Conservation (phyloP, 2,329 filamentous ascomycete species). For the Cladophialophora exuberans region DNA sequence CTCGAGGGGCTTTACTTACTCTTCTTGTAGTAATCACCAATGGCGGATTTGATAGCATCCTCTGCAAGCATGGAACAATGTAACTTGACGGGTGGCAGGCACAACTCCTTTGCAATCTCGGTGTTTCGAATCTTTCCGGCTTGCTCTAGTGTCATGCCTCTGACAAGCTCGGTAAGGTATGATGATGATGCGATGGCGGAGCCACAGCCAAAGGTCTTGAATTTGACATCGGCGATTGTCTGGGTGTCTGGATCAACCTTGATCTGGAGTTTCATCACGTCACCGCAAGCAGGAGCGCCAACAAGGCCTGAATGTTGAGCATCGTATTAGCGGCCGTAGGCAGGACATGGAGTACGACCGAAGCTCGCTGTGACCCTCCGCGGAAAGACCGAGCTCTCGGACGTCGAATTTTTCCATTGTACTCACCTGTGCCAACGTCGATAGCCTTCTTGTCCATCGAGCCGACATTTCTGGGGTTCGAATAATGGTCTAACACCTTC, state of each 20-base stretch:
- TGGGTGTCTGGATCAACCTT: slow-evolving; percentile 85
- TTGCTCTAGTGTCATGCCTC: slow-evolving; percentile 95
- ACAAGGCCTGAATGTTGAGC: slow-evolving; percentile 68
- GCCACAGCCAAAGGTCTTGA: slow-evolving; percentile 97
- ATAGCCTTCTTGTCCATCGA: slow-evolving; percentile 76
- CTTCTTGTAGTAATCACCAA: slow-evolving; percentile 89
- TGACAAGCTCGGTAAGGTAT: slow-evolving; percentile 91
- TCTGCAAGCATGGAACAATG: slow-evolving; percentile 93
- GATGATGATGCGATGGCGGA: slow-evolving; percentile 92
- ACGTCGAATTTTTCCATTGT: not conserved
- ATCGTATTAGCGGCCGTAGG: slow-evolving; percentile 12
- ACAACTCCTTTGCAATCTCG: slow-evolving; percentile 96
- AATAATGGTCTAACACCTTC: slow-evolving; percentile 83
- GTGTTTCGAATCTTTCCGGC: slow-evolving; percentile 93
- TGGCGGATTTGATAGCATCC: slow-evolving; percentile 90
- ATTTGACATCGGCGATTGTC: slow-evolving; percentile 91
- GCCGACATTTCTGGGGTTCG: slow-evolving; percentile 75
- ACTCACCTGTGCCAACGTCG: slow-evolving; percentile 72
- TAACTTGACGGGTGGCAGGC: slow-evolving; percentile 83
- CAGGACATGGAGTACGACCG: not conserved
- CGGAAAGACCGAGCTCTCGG: slow-evolving; percentile 10
- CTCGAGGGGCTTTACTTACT: not conserved
- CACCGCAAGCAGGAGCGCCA: slow-evolving; percentile 85
- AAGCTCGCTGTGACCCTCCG: slow-evolving; percentile 14
- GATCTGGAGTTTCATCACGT: slow-evolving; percentile 94